Conservation (phyloP, 108 stramenopile genomes). For the Aurantiochytrium sp. region DNA sequence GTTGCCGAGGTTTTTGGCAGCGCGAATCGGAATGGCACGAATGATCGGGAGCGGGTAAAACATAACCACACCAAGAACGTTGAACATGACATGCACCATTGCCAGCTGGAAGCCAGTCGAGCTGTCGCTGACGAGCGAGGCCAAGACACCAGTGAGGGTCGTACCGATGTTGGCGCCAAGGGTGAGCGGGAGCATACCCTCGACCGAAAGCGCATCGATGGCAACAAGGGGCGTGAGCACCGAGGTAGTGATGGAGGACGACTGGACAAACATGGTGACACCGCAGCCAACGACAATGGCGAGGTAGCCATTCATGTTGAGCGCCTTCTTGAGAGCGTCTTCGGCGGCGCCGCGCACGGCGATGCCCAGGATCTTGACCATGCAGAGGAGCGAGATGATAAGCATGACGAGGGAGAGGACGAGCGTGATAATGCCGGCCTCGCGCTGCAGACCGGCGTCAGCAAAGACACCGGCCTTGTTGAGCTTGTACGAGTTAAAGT, state of each 20-base stretch:
- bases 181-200: conserved; percentile 68
- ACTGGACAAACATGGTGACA: conserved; percentile 71
- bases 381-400: conserved; percentile 62
- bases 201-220: conserved; percentile 53
- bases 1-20: conserved; percentile 55
- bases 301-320: conserved; percentile 68
- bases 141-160: conserved; percentile 62
- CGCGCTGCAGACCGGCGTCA: background rate
- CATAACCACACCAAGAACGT: conserved; percentile 64
- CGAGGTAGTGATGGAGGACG: conserved; percentile 65
- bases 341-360: conserved; percentile 66
- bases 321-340: conserved; percentile 72
- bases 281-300: conserved; percentile 67
- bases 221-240: conserved; percentile 72
- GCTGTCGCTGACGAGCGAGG: conserved; percentile 58
- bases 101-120: conserved; percentile 61
- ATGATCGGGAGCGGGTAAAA: conserved; percentile 74
- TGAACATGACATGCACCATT: conserved; percentile 70
- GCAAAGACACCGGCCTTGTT: background rate
- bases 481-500: background rate
- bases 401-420: conserved; percentile 62
- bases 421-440: conserved; percentile 59
- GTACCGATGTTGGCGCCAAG: conserved; percentile 81
- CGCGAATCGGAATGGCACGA: conserved; percentile 55
- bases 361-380: conserved; percentile 66